Conservation (phyloP, 2,329 filamentous ascomycete species). For the Aspergillus quadricinctus region DNA sequence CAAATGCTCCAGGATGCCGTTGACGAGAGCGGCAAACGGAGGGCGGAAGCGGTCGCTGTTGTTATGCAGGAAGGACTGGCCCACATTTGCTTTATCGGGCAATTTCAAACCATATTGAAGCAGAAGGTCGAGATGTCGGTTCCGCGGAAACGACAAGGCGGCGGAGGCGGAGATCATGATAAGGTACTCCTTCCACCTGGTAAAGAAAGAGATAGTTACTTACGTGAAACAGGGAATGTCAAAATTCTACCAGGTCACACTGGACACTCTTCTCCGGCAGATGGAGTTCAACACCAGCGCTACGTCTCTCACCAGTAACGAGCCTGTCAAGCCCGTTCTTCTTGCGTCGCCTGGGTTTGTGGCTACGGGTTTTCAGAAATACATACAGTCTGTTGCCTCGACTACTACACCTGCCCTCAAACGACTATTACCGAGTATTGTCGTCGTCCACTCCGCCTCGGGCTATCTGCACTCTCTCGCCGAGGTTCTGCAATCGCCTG, state of each 20-base stretch:
- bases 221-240: slow-evolving; percentile 54
- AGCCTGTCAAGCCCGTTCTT: slow-evolving; percentile 58
- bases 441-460: slow-evolving; percentile 77
- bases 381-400: slow-evolving; percentile 60
- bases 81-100: slow-evolving; percentile 49
- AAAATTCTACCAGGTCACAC: slow-evolving; percentile 72
- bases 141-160: slow-evolving; percentile 45
- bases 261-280: slow-evolving; percentile 70
- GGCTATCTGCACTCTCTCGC: slow-evolving; percentile 83
- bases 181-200: slow-evolving; percentile 30
- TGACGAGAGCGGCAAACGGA: slow-evolving; percentile 62
- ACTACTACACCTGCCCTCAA: slow-evolving; percentile 58
- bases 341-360: slow-evolving; percentile 88
- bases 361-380: slow-evolving; percentile 73
- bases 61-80: slow-evolving; percentile 76
- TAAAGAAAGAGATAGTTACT: slow-evolving; percentile 5
- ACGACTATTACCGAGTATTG: slow-evolving; percentile 59
- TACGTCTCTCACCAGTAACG: slow-evolving; percentile 34
- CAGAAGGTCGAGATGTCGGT: slow-evolving; percentile 47
- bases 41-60: slow-evolving; percentile 80
- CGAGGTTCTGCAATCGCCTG: slow-evolving; percentile 77
- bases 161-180: slow-evolving; percentile 46
- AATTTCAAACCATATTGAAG: slow-evolving; percentile 46
- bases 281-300: slow-evolving; percentile 62
- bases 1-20: slow-evolving; percentile 75